These are phyloP conservation scores for Whalleya microplaca DNA, from an alignment of 2,329 filamentous ascomycete genomes.

Conservation along the genomic window DNA sequence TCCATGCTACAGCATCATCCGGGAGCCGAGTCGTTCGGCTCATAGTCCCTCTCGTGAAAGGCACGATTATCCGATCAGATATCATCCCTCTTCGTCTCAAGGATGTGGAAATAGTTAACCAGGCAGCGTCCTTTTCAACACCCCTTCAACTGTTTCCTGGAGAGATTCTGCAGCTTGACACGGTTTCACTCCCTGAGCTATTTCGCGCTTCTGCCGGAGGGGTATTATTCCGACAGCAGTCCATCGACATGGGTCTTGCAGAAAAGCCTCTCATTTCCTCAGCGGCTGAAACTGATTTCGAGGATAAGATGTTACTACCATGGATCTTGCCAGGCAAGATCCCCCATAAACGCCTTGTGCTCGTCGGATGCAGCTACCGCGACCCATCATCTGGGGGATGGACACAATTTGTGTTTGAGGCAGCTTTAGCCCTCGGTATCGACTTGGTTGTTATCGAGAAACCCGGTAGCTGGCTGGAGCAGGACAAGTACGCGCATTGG, in stretches of 20 bases:
- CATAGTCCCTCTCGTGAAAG: slow-evolving; percentile 25
- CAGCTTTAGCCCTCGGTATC: slow-evolving; percentile 29
- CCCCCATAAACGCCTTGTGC: slow-evolving; percentile 28
- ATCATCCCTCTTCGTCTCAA: slow-evolving; percentile 31
- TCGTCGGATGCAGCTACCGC: slow-evolving; percentile 32
- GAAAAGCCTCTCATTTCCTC: slow-evolving; percentile 1
- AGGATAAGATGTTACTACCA: slow-evolving; percentile 26
- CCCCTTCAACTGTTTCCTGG: slow-evolving; percentile 26
- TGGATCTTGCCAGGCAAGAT: slow-evolving; percentile 22
- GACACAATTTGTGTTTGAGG: slow-evolving; percentile 28
- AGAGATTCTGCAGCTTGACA: slow-evolving; percentile 6
- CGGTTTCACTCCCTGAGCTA: slow-evolving; percentile 20
- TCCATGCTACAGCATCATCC: slow-evolving; percentile 14
- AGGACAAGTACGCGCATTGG: slow-evolving; percentile 25
- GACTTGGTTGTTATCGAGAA: slow-evolving; percentile 32
- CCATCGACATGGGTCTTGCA: neutral
- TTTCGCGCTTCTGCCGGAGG: slow-evolving; percentile 30
- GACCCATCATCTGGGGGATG: slow-evolving; percentile 31
- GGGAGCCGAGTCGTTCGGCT: slow-evolving; percentile 20
- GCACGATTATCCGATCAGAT: slow-evolving; percentile 30
- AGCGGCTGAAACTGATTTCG: slow-evolving; percentile 27
- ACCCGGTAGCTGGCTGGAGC: slow-evolving; percentile 29
- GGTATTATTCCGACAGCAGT: slow-evolving; percentile 16
- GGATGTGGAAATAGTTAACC: slow-evolving; percentile 24
- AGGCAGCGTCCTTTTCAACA: slow-evolving; percentile 23